Percentiles rank a stretch among this genome's conserved stretches.
phyloP scores from a whole-genome alignment of 2,329 filamentous ascomycete species.

The Cladosporium sp. region DNA sequence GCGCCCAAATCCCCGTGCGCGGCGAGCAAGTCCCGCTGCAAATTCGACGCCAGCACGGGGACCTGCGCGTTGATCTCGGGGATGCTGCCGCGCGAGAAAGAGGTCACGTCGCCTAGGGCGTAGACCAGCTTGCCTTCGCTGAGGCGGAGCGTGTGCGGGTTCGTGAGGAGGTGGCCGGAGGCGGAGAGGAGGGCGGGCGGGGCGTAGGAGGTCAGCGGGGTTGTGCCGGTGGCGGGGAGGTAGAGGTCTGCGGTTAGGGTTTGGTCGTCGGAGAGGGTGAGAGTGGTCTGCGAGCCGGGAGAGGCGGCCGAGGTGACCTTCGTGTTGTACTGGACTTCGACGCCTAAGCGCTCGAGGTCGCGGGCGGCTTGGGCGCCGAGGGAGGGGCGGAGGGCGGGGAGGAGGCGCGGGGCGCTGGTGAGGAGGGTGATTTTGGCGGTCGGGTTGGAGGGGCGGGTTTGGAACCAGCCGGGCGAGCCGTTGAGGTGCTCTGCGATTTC shows the following conservation, averaged over 20 bases:
- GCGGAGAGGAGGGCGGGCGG: conserved; percentile 41
- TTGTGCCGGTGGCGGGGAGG: conserved; percentile 44
- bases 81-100: conserved; percentile 32
- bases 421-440: conserved; percentile 39
- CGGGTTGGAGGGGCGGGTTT: conserved; percentile 26
- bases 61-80: conserved; percentile 33
- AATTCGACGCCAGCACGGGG: conserved; percentile 34
- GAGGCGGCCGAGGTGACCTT: conserved; percentile 25
- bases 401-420: conserved; percentile 33
- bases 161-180: conserved; percentile 41
- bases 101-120: conserved; percentile 38
- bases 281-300: conserved; percentile 19
- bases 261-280: conserved; percentile 33
- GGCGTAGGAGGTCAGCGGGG: conserved; percentile 45
- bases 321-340: conserved; percentile 35
- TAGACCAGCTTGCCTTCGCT: conserved; percentile 41
- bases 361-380: conserved; percentile 37
- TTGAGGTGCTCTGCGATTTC: conserved; percentile 33
- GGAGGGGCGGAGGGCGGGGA: conserved; percentile 34
- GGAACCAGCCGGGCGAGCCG: conserved; percentile 37
- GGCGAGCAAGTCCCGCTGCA: conserved; percentile 38
- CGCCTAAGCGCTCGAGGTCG: conserved; percentile 37
- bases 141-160: conserved; percentile 37
- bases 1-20: conserved; percentile 14
- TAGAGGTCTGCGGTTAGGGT: conserved; percentile 44